Evolutionary conservation across 768 basidiomycete genomes (phyloP), one percentile per base, ranked within the genome.

Genomic region (Boletus insuetus): DNA sequence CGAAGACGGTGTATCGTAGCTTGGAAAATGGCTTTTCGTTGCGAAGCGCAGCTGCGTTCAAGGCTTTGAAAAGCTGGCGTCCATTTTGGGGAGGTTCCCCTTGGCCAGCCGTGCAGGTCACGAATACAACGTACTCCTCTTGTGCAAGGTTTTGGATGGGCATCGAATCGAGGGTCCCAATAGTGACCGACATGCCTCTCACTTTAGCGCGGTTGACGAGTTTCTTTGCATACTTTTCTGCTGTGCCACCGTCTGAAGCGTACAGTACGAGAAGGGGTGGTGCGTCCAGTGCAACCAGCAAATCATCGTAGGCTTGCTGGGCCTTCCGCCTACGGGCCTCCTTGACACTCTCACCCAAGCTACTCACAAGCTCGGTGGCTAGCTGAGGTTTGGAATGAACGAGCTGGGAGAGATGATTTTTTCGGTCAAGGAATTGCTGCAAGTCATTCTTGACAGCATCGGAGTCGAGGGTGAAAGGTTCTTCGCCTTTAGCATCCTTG

Each of bases 51-150:
- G 84, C 81, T 9, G 85, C 86, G 61, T 89, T 89, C 62, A 97
- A 64, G 5, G 89, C 79, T 75, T 96, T 98, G 80, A 88, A 87
- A 67, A 95, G 84, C 42, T 84, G 85, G 42, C 97, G 83, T 37
- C 89, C 96, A 71, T 99, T 98, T 76, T 98, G 95, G 16, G 97
- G 97, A 41, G 93, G 87, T 73, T 99, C 97, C 43, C 97, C 97
- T 73, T 99, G 97, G 12, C 97, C 97, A 10, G 97, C 96, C 13
- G 87, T 88, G 19, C 92, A 95, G 7, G 94, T 95, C 58, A 99
- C 76, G 69, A 98, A 89, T 9, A 82, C 82, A 59, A 98, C 90
- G 59, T 93, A 75, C 43, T 74, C 75, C 71, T 94, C 92, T 57
- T 87, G 77, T 26, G 81, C 78, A 40, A 98, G 79, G 53, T 83